Conservation (phyloP, 169 alveolate genomes). For the Condylostoma magnum region DNA sequence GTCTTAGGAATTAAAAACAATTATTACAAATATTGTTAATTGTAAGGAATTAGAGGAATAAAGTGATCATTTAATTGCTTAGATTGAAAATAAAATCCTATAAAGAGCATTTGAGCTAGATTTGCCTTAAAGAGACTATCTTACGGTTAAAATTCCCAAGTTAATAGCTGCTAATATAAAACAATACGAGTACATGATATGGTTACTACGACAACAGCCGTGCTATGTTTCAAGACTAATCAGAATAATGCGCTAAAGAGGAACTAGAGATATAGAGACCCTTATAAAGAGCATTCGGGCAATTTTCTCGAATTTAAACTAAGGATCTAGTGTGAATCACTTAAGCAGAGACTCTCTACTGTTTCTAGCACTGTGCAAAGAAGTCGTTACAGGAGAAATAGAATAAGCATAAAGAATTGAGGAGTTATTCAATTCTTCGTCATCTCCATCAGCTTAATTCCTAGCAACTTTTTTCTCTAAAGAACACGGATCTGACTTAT, state of each 20-base stretch:
- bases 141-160: not conserved
- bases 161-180: not conserved
- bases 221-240: not conserved
- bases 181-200: not conserved
- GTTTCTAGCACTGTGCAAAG: slow-evolving; percentile 22
- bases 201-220: slow-evolving; percentile 20
- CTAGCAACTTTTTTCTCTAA: slow-evolving; percentile 12
- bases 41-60: not conserved
- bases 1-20: not conserved
- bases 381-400: slow-evolving; percentile 23
- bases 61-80: not conserved
- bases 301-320: not conserved
- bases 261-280: not conserved
- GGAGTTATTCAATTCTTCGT: not conserved
- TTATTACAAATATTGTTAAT: not conserved
- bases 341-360: not conserved
- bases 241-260: not conserved
- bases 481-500: slow-evolving; percentile 14
- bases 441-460: slow-evolving; percentile 12
- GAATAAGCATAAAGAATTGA: not conserved
- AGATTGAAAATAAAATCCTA: slow-evolving; percentile 13
- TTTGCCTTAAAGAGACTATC: slow-evolving; percentile 12
- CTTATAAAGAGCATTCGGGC: not conserved
- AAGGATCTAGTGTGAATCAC: no score
- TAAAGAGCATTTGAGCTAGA: slow-evolving; percentile 16